Base-by-base conservation (phyloP, 495 filamentous ascomycete genomes). In the Bryoglossum gracile region DNA sequence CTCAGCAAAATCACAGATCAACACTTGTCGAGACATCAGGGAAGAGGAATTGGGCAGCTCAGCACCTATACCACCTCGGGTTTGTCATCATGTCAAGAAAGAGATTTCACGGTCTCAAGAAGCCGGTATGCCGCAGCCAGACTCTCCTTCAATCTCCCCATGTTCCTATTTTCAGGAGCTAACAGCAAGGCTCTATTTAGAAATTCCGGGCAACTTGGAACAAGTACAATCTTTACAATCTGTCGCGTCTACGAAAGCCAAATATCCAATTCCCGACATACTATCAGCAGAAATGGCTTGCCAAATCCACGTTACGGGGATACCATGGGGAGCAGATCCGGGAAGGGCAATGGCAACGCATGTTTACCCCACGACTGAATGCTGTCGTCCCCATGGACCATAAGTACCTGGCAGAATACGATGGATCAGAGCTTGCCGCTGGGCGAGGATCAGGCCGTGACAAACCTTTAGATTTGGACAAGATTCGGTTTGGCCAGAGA, bases 251-350 rank as follows among this genome's bases (percentile, higher is more conserved):
- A 39, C 59, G 47, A 3, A 24, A 40, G 4, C 70, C 71, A 18
- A 55, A 36, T 2, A 67, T 63, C 37, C 46, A 51, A 11, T 60
- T 51, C 8, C 11, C 46, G 40, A 95, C 89, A 39, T 91, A 86
- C 71, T 98, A 94, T 78, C 92, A 98, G 73, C 92, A 98, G 64
- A 97, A 96, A 86, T 98, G 89, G 89, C 59, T 61, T 0, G 86
- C 90, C 50, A 98, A 97, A 65, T 77, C 88, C 8, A 45, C 77
- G 46, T 76, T 87, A 4, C 86, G 92, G 41, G 80, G 76, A 44
- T 98, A 97, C 65, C 92, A 98, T 69, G 89, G 90, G 57, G 92
- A 96, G 65, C 86, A 94, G 53, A 81, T 98, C 57, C 82, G 80
- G 44, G 92, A 96, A 64, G 77, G 79, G 50, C 78, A 89, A 68